Percentiles rank a stretch among this genome's conserved stretches.
phyloP scores from a whole-genome alignment of 306 rosid genomes.

The Erythrophleum fordii region DNA sequence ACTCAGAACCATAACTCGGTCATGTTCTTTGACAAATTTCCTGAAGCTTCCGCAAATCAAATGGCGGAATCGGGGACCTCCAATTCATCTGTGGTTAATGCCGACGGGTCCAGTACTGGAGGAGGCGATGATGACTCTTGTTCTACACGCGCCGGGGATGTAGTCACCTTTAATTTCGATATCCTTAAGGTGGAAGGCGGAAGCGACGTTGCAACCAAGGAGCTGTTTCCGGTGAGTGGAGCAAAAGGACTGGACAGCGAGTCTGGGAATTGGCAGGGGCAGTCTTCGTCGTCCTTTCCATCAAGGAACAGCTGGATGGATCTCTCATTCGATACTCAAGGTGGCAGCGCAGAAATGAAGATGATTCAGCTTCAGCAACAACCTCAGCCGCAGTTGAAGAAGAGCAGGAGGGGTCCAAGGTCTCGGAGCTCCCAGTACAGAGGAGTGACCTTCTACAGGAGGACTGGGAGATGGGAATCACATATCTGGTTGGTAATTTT shows the following conservation, averaged over 20 bases:
- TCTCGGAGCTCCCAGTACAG: constrained; percentile 98
- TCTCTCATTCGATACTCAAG: constrained; percentile 56
- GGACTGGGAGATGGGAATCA: constrained; percentile 99
- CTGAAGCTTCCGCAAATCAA: constrained; percentile 64
- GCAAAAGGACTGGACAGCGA: constrained; percentile 42
- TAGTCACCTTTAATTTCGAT: constrained; percentile 69
- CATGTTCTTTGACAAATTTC: constrained; percentile 46
- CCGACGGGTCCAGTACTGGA: constrained; percentile 76
- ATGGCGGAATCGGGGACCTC: constrained; percentile 96
- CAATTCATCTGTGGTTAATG: constrained; percentile 94
- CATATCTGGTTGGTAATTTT: constrained; percentile 86
- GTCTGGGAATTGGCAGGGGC: constrained; percentile 55
- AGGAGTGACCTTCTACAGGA: constrained; percentile 94
- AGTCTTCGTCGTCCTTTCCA: constrained; percentile 52
- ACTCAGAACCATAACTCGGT: constrained; percentile 52
- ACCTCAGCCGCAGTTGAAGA: constrained; percentile 64
- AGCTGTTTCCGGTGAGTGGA: constrained; percentile 64
- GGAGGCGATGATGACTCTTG: constrained; percentile 82
- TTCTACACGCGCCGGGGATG: constrained; percentile 74
- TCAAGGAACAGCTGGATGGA: constrained; percentile 59
- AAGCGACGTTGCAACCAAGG: constrained; percentile 63
- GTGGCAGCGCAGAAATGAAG: constrained; percentile 51
- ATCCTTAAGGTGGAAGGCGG: constrained; percentile 65
- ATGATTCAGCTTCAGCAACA: constrained; percentile 46
- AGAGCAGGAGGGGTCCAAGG: constrained; percentile 96